Conservation (phyloP, 1,284 basidiomycete genomes). For the Kalmanozyma brasiliensis region DNA sequence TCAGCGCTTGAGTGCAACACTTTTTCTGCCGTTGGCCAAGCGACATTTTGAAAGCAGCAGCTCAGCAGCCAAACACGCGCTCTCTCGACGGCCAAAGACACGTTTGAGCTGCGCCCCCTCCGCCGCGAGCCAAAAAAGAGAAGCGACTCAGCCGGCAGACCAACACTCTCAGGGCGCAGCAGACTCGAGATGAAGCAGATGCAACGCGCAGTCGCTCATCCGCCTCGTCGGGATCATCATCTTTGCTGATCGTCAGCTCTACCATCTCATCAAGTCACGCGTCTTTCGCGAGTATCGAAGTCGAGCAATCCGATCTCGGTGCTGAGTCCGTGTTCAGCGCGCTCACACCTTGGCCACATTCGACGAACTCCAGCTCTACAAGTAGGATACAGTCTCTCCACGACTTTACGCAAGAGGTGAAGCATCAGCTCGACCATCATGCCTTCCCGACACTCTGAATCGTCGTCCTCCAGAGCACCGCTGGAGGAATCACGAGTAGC, state of each 20-base stretch:
- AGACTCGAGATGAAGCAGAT: slow-evolving; percentile 1
- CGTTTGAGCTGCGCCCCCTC: no score
- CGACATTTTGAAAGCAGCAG: neutral
- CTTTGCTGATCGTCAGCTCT: neutral
- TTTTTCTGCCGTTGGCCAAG: neutral
- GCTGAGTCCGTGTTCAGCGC: slow-evolving; percentile 18
- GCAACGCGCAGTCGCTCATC: neutral
- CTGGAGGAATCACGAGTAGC: slow-evolving; percentile 41
- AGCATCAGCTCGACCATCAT: slow-evolving; percentile 8
- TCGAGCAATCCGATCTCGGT: no score
- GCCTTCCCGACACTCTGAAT: slow-evolving; percentile 34
- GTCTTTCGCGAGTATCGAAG: no score
- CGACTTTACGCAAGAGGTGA: neutral
- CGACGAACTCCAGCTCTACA: neutral
- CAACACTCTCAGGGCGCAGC: slow-evolving; percentile 6
- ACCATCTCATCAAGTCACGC: slow-evolving; percentile 1
- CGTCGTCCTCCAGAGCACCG: slow-evolving; percentile 35
- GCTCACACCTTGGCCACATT: neutral
- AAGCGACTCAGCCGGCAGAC: no score
- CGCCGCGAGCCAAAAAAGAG: neutral
- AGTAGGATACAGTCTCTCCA: neutral
- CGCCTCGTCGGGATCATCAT: neutral
- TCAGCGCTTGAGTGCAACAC: slow-evolving; percentile 30
- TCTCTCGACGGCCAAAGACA: neutral
- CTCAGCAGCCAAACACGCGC: slow-evolving; percentile 10